A percentile compares a stretch with the other conserved stretches of the same genome.
These are phyloP conservation scores for Mortierella claussenii DNA, from an alignment of 192 early-diverging fungal species.

Conservation along the genomic window DNA sequence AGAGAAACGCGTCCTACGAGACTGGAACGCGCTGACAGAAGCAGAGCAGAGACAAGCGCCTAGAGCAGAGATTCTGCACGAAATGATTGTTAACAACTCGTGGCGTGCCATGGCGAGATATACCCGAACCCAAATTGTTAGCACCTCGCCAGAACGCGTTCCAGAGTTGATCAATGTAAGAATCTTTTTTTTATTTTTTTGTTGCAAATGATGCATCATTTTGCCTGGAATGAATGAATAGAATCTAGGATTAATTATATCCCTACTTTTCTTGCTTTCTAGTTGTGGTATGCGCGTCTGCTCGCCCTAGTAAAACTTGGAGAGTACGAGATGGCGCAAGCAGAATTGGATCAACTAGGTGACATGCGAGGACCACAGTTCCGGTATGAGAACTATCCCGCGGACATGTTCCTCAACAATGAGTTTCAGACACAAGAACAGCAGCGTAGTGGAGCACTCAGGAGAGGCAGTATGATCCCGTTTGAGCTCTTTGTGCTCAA, in stretches of 20 bases:
- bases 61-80: constrained; percentile 47
- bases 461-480: constrained; percentile 57
- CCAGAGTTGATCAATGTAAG: constrained; percentile 58
- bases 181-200: neutral
- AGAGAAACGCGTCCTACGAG: constrained; percentile 54
- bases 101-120: constrained; percentile 61
- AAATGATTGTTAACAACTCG: constrained; percentile 57
- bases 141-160: constrained; percentile 45
- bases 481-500: constrained; percentile 61
- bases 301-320: constrained; percentile 58
- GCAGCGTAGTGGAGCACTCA: neutral
- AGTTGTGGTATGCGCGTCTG: constrained; percentile 65
- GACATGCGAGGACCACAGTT: constrained; percentile 57
- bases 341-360: constrained; percentile 62
- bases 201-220: neutral
- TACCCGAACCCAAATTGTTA: constrained; percentile 55
- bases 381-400: constrained; percentile 56
- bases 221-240: neutral
- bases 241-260: too few relatives aligned
- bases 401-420: constrained; percentile 9
- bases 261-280: neutral
- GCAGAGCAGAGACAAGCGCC: constrained; percentile 47
- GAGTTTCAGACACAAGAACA: constrained; percentile 23
- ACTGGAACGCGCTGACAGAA: constrained; percentile 46
- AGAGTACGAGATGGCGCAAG: constrained; percentile 61